Percentiles rank a stretch among this genome's conserved stretches.
Conservation (phyloP, 768 basidiomycete species). For the Kwoniella sp. region DNA sequence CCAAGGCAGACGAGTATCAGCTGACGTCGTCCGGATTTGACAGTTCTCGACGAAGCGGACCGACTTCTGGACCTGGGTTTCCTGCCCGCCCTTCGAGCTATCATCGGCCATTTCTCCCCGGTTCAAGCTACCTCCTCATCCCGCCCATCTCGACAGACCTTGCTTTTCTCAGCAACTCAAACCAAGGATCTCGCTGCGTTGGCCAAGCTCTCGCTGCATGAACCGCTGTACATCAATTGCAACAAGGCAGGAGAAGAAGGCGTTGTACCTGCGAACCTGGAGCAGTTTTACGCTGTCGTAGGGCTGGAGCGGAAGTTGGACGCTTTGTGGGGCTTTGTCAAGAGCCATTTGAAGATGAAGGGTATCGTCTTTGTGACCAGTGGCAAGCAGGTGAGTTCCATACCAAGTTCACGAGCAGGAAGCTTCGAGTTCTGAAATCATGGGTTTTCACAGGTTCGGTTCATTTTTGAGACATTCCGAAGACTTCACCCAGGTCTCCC, state of each 20-base stretch:
- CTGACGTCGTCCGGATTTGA: background rate
- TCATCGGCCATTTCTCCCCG: conserved; percentile 81
- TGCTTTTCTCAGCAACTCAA: conserved; percentile 96
- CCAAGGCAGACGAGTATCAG: background rate
- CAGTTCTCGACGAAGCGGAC: conserved; percentile 96
- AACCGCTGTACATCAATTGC: conserved; percentile 73
- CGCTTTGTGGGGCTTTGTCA: conserved; percentile 90
- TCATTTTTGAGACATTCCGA: conserved; percentile 92
- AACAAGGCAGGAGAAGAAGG: conserved; percentile 52
- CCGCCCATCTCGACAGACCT: conserved; percentile 70
- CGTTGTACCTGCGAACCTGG: conserved; percentile 72
- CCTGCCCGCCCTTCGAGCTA: conserved; percentile 79
- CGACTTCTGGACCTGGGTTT: conserved; percentile 97
- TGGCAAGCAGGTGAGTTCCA: conserved; percentile 74
- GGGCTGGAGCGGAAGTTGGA: conserved; percentile 85
- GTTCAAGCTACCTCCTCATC: conserved; percentile 11
- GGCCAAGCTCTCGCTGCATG: conserved; percentile 82
- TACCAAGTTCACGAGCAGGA: background rate
- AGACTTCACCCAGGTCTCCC: conserved; percentile 92
- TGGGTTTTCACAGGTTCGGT: conserved; percentile 65
- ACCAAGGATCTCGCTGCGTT: conserved; percentile 68
- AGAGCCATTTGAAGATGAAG: conserved; percentile 87
- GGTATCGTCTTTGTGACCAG: conserved; percentile 90
- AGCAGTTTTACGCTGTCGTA: conserved; percentile 85
- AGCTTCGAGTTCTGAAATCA: background rate